These are phyloP conservation scores for Annulohypoxylon truncatum DNA, from an alignment of 2,329 filamentous ascomycete genomes.

Conservation along the genomic window DNA sequence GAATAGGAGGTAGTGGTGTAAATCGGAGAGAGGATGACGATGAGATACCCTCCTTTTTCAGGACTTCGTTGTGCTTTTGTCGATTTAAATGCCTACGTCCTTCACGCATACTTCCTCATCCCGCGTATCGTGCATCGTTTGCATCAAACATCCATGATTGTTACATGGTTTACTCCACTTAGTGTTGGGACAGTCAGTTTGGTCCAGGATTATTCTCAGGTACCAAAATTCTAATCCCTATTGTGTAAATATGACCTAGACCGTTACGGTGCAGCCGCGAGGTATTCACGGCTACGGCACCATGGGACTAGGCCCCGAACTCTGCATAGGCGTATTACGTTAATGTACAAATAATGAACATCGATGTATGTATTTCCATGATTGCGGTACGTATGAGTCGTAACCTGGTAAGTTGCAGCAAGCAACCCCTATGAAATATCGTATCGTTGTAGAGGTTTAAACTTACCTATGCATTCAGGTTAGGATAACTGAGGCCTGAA, in stretches of 20 bases:
- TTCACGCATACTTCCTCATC: neutral
- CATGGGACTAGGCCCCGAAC: conserved; percentile 13
- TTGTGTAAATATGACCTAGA: conserved; percentile 38
- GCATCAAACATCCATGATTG: conserved; percentile 27
- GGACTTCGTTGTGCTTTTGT: conserved; percentile 32
- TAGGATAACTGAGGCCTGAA: too few relatives aligned
- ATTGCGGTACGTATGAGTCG: neutral
- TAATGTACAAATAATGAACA: conserved; percentile 22
- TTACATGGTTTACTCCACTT: conserved; percentile 28
- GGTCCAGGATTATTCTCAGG: conserved; percentile 6
- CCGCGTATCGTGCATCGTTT: conserved; percentile 19
- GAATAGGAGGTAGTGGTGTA: conserved; percentile 26
- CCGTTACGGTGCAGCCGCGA: conserved; percentile 15
- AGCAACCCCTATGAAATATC: neutral
- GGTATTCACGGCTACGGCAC: conserved; percentile 24
- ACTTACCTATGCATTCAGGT: too few relatives aligned
- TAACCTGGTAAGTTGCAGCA: neutral
- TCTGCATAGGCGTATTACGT: conserved; percentile 17
- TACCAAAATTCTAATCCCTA: conserved; percentile 27
- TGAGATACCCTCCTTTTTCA: conserved; percentile 45
- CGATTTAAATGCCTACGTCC: conserved; percentile 18
- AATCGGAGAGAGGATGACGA: conserved; percentile 31
- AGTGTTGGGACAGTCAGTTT: conserved; percentile 21
- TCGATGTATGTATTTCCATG: neutral
- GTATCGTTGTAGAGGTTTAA: neutral